phyloP scores from a whole-genome alignment of 140 eudicot genomes.

The Stevia rebaudiana region DNA sequence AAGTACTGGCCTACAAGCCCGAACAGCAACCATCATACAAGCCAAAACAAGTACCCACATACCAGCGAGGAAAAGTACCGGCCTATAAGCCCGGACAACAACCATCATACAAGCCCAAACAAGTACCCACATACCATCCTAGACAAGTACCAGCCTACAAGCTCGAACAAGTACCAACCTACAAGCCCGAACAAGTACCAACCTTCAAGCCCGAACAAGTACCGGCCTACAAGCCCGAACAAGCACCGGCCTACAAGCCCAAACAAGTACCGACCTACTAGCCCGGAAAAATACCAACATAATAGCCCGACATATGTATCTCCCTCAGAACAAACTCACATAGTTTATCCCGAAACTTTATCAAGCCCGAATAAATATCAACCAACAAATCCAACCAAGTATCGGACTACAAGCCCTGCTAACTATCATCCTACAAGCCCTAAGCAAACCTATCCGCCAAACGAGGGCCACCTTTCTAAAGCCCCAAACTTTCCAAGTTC shows the following conservation, averaged over 20 bases:
- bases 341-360: not conserved
- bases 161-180: not conserved
- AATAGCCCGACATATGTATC: too few relatives aligned
- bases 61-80: not conserved
- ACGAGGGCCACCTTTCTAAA: not conserved
- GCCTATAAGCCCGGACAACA: not conserved
- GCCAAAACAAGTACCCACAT: not conserved
- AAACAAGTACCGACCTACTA: too few relatives aligned
- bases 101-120: not conserved
- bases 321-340: too few relatives aligned
- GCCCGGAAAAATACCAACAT: not conserved
- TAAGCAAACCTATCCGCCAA: not conserved
- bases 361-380: slow-evolving; percentile 14
- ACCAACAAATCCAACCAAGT: not conserved
- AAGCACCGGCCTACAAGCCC: too few relatives aligned
- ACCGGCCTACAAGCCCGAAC: not conserved
- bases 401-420: not conserved
- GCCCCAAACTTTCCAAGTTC: not conserved
- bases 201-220: not conserved
- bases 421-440: not conserved
- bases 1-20: not conserved
- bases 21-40: not conserved
- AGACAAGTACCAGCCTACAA: not conserved
- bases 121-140: slow-evolving; percentile 2
- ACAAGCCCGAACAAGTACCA: slow-evolving; percentile 4